phyloP scores from a whole-genome alignment of 306 rosid species.

The Canavalia gladiata region DNA sequence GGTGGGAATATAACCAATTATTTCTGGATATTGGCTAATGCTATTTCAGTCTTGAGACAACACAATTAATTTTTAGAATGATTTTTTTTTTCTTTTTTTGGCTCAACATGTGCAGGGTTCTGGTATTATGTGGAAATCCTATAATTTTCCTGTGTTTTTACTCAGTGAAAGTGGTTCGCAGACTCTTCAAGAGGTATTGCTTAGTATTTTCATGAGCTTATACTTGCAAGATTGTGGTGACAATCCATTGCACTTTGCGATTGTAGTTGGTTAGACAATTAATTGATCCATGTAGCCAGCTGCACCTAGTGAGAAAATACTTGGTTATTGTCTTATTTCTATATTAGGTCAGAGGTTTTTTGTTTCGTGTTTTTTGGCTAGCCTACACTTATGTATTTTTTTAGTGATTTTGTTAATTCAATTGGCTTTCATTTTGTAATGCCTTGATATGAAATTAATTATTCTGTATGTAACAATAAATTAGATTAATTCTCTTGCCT shows the following conservation, averaged over 20 bases:
- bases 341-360: neutral
- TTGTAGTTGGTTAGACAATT: constrained; percentile 19
- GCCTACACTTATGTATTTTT: neutral
- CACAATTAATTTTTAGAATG: constrained; percentile 18
- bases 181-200: constrained; percentile 73
- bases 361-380: neutral
- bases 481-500: constrained; percentile 46
- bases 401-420: constrained; percentile 13
- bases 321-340: constrained; percentile 13
- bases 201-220: constrained; percentile 37
- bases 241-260: constrained; percentile 29
- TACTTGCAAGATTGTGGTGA: constrained; percentile 10
- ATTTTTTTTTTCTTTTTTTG: constrained; percentile 7
- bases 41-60: constrained; percentile 37
- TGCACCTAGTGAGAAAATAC: constrained; percentile 13
- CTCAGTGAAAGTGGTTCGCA: constrained; percentile 69
- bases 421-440: constrained; percentile 6
- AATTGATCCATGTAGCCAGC: constrained; percentile 30
- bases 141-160: constrained; percentile 81
- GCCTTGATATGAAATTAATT: constrained; percentile 27
- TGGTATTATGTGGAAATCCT: constrained; percentile 80
- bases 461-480: constrained; percentile 17
- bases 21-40: constrained; percentile 30
- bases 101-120: constrained; percentile 74
- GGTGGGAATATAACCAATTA: constrained; percentile 3